These are phyloP conservation scores for Tolypocladium ovalisporum DNA, from an alignment of 2,329 filamentous ascomycete genomes.

Conservation along the genomic window DNA sequence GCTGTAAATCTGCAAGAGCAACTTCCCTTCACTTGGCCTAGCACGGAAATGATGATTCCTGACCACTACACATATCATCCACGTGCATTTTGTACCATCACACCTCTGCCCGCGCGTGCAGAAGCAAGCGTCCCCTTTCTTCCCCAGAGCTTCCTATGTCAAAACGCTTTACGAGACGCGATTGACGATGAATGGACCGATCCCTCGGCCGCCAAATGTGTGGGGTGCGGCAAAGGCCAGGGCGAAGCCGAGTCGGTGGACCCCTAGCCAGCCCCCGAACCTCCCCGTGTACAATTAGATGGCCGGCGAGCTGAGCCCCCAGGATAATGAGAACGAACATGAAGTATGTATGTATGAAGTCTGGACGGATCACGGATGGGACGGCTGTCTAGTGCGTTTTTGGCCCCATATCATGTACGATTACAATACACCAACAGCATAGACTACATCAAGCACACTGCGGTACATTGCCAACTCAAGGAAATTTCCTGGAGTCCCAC, in stretches of 20 bases:
- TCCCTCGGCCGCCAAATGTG: background rate
- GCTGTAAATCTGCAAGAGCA: constrained; percentile 12
- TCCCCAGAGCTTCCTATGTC: background rate
- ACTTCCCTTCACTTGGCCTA: background rate
- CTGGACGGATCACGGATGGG: background rate
- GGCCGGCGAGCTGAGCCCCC: background rate
- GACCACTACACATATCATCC: background rate
- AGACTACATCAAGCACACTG: background rate
- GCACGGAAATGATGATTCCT: constrained; percentile 4
- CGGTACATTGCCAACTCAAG: background rate
- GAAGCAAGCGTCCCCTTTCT: background rate
- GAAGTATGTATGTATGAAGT: background rate
- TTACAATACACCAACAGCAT: background rate
- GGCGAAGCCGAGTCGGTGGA: background rate
- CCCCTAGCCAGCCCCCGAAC: background rate
- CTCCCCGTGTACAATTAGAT: background rate
- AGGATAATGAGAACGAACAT: background rate
- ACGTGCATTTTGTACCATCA: background rate
- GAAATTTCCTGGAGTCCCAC: background rate
- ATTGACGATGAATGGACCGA: background rate
- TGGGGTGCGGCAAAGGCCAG: background rate
- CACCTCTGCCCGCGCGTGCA: background rate
- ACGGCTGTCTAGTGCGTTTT: background rate
- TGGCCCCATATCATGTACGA: background rate
- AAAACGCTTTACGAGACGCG: background rate